Conservation (phyloP, 169 alveolate species). For the Neospora caninum region DNA sequence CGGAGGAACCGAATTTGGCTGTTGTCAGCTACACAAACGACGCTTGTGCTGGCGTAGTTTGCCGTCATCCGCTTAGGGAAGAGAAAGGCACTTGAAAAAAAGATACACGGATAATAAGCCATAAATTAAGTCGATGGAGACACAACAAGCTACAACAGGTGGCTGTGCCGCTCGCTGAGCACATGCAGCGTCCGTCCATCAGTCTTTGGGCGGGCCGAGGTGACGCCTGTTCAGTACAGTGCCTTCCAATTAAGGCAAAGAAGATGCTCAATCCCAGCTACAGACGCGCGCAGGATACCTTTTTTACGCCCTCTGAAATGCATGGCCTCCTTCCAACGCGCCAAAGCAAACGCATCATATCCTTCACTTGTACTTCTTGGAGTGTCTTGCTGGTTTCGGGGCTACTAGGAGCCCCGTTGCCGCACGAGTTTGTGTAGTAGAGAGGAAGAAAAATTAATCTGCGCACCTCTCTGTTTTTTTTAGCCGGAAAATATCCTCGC, state of each 20-base stretch:
- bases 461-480: no score
- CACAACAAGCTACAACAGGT: background rate
- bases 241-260: background rate
- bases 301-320: background rate
- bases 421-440: background rate
- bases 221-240: background rate
- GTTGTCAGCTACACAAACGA: background rate
- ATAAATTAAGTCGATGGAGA: background rate
- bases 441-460: no score
- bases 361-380: no score
- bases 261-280: background rate
- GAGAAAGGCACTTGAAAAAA: background rate
- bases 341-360: no score
- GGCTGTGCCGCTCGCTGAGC: background rate
- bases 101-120: background rate
- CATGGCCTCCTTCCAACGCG: no score
- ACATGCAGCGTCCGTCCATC: background rate
- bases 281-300: background rate
- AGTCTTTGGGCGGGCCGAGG: background rate
- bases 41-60: background rate
- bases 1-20: background rate
- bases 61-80: background rate
- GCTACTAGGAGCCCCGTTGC: background rate
- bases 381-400: background rate
- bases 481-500: no score